Evolutionary conservation across 2,329 filamentous ascomycete genomes (phyloP), one percentile per base, ranked within the genome.

Genomic region (Lachnellula subtilissima): DNA sequence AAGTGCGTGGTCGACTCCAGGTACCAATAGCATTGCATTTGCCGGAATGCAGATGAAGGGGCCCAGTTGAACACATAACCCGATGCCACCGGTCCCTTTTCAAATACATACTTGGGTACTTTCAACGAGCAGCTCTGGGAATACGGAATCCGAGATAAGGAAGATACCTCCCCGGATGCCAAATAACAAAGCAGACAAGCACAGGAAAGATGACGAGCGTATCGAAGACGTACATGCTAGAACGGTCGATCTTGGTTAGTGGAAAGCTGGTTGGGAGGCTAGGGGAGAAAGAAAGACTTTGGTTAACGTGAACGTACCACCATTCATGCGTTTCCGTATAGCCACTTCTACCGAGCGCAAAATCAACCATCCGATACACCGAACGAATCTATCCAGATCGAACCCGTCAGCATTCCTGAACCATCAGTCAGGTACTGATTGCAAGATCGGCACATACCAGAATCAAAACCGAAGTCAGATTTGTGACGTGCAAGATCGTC

Each of bases 81-180:
- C 19, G 1, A 2, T 19, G 19, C 12, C 22, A n/a, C 15, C 35
- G 11, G 12, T 7, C 12, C 45, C 40, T 11, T 28, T 25, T 22
- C 46, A 12, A 36, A 32, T 43, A 9, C 19, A n/a, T n/a, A n/a
- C n/a, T n/a, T n/a, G n/a, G n/a, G 6, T 36, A 42, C 23, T 2
- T 17, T 54, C 56, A 68, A 22, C 63, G 61, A 46, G 67, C 64
- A 39, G 69, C 60, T 50, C 68, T 69, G 8, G 70, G 71, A 4
- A 72, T 48, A 22, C 65, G 61, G 32, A 71, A 69, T n/a, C 68
- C 66, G 28, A 71, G 37, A 46, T 69, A 69, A 1, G 70, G 70
- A 19, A 71, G 57, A 50, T 72, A 73, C 46, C 61, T 65, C 4
- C 59, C 67, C 1, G 70, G 71, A 56, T 72, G 70, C 66, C 65